Conservation (phyloP, 2,329 filamentous ascomycete genomes). For the Aureobasidium subglaciale region DNA sequence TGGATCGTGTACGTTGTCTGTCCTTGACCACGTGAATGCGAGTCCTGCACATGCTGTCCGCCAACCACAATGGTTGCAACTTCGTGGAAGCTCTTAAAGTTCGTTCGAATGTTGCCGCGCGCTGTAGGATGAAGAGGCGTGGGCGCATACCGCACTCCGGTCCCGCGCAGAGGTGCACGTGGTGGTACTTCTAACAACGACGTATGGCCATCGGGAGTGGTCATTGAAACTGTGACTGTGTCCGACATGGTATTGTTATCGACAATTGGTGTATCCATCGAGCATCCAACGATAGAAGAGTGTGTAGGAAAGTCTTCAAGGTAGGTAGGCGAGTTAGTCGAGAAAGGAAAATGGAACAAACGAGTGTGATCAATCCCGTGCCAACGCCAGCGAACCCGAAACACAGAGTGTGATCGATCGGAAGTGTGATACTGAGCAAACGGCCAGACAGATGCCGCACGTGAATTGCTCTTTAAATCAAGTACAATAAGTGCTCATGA, state of each 20-base stretch:
- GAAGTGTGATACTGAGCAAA: slow-evolving; percentile 9
- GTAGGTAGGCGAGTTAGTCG: neutral
- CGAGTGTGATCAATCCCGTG: neutral
- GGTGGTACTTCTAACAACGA: too few relatives aligned
- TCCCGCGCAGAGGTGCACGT: slow-evolving; percentile 9
- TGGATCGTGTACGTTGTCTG: slow-evolving; percentile 39
- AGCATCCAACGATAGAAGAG: neutral
- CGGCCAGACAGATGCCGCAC: slow-evolving; percentile 1
- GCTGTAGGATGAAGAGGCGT: slow-evolving; percentile 15
- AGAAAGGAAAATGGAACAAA: slow-evolving; percentile 1
- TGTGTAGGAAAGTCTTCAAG: neutral
- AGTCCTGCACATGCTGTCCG: slow-evolving; percentile 18
- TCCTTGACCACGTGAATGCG: slow-evolving; percentile 20
- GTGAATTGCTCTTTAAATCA: slow-evolving; percentile 7
- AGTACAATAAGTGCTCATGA: neutral
- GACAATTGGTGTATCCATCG: neutral
- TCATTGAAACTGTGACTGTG: slow-evolving; percentile 1
- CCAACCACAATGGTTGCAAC: slow-evolving; percentile 37
- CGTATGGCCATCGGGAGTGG: too few relatives aligned
- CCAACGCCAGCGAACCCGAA: slow-evolving; percentile 5
- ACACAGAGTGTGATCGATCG: neutral
- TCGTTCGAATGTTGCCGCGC: slow-evolving; percentile 26
- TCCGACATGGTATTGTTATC: neutral
- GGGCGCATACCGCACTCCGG: slow-evolving; percentile 10
- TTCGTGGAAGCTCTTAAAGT: slow-evolving; percentile 33